A percentile compares a stretch with the other conserved stretches of the same genome.
Conservation (phyloP, 1,284 basidiomycete genomes). For the Takashimella koratensis region DNA sequence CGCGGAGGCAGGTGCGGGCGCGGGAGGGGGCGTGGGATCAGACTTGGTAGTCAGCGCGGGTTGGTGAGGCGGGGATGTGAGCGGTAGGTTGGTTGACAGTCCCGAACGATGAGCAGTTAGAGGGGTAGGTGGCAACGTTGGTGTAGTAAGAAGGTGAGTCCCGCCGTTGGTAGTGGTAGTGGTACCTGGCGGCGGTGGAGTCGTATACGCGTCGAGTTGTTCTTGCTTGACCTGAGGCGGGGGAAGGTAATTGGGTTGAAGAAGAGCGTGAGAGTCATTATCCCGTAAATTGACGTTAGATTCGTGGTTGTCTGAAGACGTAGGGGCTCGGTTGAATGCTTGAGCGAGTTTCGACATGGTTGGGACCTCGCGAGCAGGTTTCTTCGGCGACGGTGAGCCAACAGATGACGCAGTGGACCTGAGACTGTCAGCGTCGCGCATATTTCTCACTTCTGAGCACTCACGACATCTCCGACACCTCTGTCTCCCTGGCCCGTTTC, state of each 20-base stretch:
- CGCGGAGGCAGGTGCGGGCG: not conserved
- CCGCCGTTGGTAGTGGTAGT: conserved; percentile 5
- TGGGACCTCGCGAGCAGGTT: not conserved
- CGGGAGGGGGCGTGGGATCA: not conserved
- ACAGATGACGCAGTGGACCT: not conserved
- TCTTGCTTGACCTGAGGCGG: not conserved
- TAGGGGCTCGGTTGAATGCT: not conserved
- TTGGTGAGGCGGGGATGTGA: not conserved
- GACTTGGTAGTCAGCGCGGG: not conserved
- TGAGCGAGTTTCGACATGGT: not conserved
- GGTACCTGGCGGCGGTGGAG: conserved; percentile 6
- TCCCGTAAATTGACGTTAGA: not conserved
- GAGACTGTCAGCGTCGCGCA: not conserved
- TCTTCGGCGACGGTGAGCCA: not conserved
- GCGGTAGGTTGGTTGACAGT: not conserved
- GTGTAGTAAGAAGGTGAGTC: conserved; percentile 2
- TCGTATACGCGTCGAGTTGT: not conserved
- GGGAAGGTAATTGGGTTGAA: not conserved
- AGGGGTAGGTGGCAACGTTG: conserved; percentile 23
- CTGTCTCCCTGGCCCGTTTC: conserved; percentile 3
- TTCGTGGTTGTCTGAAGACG: not conserved
- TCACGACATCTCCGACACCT: not conserved
- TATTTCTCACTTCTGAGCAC: no score
- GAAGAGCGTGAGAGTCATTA: not conserved
- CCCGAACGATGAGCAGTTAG: conserved; percentile 18